phyloP scores from a whole-genome alignment of 257 asterid species.

The Leptodermis oblonga region DNA sequence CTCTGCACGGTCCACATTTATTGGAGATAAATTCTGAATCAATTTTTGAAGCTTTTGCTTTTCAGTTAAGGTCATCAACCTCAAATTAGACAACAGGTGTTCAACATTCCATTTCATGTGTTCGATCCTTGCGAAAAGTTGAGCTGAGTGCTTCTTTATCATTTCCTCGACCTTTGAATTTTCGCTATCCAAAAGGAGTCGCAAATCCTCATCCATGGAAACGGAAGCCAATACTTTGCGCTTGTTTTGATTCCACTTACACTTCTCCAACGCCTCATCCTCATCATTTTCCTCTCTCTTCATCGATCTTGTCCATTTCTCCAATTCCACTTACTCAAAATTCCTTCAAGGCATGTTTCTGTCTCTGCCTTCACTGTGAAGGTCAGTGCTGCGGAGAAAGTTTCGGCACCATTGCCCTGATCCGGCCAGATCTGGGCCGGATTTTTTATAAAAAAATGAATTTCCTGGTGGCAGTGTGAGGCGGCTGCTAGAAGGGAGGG shows the following conservation, averaged over 20 bases:
- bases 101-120: conserved; percentile 80
- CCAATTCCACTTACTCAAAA: conserved; percentile 34
- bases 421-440: no score
- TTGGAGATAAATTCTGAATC: conserved; percentile 52
- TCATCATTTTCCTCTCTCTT: conserved; percentile 43
- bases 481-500: no score
- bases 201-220: conserved; percentile 55
- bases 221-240: no score
- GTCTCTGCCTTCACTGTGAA: conserved; percentile 39
- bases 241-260: no score
- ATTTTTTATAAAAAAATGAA: no score
- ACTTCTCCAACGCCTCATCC: conserved; percentile 32
- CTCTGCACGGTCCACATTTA: conserved; percentile 61
- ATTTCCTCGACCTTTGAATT: conserved; percentile 51
- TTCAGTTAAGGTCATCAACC: conserved; percentile 68
- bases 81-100: conserved; percentile 61
- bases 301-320: conserved; percentile 51
- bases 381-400: conserved; percentile 53
- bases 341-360: conserved; percentile 23
- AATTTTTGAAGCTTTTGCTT: conserved; percentile 48
- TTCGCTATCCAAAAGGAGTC: conserved; percentile 45
- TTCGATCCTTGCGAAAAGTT: conserved; percentile 44
- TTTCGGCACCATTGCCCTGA: no score
- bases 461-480: no score
- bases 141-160: conserved; percentile 40